Conservation (phyloP, 164 flowering plant genomes). For the Piper longum region DNA sequence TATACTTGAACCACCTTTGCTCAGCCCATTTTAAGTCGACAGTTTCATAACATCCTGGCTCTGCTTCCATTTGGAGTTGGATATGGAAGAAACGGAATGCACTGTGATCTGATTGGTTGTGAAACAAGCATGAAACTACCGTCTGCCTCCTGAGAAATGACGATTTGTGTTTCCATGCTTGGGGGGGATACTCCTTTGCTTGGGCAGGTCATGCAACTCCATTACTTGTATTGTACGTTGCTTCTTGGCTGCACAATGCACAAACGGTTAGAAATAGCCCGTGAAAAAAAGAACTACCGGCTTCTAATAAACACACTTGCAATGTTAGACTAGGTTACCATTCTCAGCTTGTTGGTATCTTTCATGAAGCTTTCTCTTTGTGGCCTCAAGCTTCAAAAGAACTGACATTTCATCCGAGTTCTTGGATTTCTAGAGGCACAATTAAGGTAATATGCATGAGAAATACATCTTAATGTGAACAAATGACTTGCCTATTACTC, state of each 20-base stretch:
- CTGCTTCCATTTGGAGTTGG: slow-evolving; percentile 3
- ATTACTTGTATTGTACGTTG: slow-evolving; percentile 72
- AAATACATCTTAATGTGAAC: background rate
- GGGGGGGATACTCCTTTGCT: slow-evolving; percentile 33
- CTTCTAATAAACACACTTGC: too few species aligned
- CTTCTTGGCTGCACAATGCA: slow-evolving; percentile 47
- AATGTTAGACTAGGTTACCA: slow-evolving; percentile 20
- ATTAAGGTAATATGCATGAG: background rate
- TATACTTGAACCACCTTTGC: background rate
- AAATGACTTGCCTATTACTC: slow-evolving; percentile 18
- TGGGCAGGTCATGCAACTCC: slow-evolving; percentile 70
- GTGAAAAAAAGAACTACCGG: background rate
- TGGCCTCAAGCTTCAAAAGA: slow-evolving; percentile 39
- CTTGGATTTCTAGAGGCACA: slow-evolving; percentile 27
- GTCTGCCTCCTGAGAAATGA: slow-evolving; percentile 41
- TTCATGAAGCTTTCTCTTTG: slow-evolving; percentile 66
- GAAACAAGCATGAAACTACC: slow-evolving; percentile 5
- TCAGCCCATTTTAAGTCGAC: background rate
- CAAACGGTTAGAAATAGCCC: background rate
- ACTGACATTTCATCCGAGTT: slow-evolving; percentile 28
- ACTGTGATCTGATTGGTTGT: too few species aligned
- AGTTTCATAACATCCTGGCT: background rate
- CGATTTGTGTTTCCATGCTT: slow-evolving; percentile 41
- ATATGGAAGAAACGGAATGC: slow-evolving; percentile 7
- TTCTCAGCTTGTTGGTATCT: slow-evolving; percentile 70